Conservation (phyloP, 371 early-diverging fungal species). For the Lichtheimia ornata region DNA sequence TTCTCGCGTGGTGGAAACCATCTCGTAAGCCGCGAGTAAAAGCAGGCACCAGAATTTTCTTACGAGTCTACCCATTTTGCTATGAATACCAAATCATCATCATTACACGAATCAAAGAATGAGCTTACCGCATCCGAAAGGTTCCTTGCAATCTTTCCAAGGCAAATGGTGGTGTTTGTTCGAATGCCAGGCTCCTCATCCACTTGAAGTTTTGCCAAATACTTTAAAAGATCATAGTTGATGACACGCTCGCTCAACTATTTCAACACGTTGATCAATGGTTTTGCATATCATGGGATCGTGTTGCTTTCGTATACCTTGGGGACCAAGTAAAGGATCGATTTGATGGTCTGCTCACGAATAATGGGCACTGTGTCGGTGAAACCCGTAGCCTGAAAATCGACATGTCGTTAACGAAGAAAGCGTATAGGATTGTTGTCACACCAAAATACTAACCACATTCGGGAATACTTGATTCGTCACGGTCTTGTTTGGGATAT, state of each 20-base stretch:
- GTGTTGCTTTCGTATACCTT: conserved; percentile 40
- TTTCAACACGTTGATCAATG: background rate
- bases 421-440: background rate
- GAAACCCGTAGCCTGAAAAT: conserved; percentile 79
- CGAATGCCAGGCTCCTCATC: conserved; percentile 96
- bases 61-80: conserved; percentile 53
- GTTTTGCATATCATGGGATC: background rate
- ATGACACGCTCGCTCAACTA: conserved; percentile 73
- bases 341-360: conserved; percentile 90
- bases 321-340: conserved; percentile 73
- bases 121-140: conserved; percentile 68
- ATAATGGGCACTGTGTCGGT: conserved; percentile 87
- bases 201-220: conserved; percentile 83
- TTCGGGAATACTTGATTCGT: conserved; percentile 87
- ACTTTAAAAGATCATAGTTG: conserved; percentile 84
- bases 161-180: conserved; percentile 91
- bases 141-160: conserved; percentile 84
- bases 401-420: no score
- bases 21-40: conserved; percentile 85
- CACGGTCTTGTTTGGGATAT: conserved; percentile 70
- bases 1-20: conserved; percentile 88
- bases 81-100: background rate
- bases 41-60: conserved; percentile 80
- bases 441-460: conserved; percentile 55
- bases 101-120: conserved; percentile 10